These are phyloP conservation scores for Diplodia seriata DNA, from an alignment of 2,329 filamentous ascomycete species.

Conservation along the genomic window DNA sequence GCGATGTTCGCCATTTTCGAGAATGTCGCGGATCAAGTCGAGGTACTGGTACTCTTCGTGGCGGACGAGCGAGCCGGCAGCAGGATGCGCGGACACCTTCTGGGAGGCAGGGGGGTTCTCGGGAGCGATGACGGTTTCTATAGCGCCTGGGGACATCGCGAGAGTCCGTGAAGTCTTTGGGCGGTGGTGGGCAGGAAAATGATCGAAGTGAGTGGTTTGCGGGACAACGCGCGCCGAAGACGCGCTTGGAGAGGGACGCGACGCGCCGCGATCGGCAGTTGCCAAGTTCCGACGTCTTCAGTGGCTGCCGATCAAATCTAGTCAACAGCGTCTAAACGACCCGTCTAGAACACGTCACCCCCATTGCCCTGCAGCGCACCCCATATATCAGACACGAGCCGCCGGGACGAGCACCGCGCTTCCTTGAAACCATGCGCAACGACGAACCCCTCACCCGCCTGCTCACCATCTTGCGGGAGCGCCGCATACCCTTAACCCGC, in stretches of 20 bases:
- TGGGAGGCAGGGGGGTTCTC: constrained; percentile 36
- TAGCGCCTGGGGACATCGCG: constrained; percentile 14
- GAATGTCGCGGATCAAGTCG: constrained; percentile 83
- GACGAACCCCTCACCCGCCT: constrained; percentile 49
- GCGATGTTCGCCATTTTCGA: constrained; percentile 82
- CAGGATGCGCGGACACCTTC: constrained; percentile 16
- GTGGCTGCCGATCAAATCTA: constrained; percentile 17
- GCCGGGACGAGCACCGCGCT: neutral
- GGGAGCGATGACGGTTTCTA: constrained; percentile 33
- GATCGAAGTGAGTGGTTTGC: neutral
- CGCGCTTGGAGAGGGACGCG: constrained; percentile 19
- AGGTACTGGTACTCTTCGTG: constrained; percentile 97
- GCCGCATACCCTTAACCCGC: constrained; percentile 52
- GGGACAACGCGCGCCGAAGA: constrained; percentile 3
- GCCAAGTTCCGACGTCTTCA: constrained; percentile 12
- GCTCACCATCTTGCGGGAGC: constrained; percentile 53
- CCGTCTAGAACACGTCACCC: constrained; percentile 19
- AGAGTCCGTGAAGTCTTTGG: neutral
- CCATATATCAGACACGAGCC: constrained; percentile 20
- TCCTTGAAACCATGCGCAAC: constrained; percentile 5
- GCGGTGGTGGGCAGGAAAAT: neutral
- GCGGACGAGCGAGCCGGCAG: constrained; percentile 16
- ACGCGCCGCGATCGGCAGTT: constrained; percentile 22
- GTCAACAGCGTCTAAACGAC: constrained; percentile 24
- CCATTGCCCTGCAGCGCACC: constrained; percentile 16